Evolutionary conservation across 208 protist genomes (phyloP).

Genomic region (Crithidia expoeki): DNA sequence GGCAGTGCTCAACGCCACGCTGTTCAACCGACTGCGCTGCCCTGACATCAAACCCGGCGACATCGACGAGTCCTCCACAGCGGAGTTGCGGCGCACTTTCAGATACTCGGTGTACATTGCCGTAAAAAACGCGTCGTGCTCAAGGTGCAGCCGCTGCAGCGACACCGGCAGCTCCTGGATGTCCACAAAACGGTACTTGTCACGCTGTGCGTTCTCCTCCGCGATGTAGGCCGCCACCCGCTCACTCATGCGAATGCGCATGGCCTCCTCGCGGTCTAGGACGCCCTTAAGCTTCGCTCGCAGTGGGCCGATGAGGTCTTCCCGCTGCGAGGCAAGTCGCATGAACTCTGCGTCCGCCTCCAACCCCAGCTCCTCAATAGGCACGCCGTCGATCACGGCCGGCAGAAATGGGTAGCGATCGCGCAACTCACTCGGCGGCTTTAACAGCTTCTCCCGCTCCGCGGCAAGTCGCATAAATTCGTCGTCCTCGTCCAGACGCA

Average conservation of each 20-base stretch:
- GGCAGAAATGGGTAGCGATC: constrained; percentile 67
- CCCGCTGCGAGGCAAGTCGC: constrained; percentile 56
- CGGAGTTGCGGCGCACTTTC: constrained; percentile 27
- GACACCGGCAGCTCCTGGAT: constrained; percentile 37
- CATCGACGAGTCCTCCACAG: constrained; percentile 17
- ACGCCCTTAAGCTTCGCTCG: constrained; percentile 44
- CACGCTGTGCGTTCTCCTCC: constrained; percentile 43
- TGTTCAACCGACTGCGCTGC: constrained; percentile 24
- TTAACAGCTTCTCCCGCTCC: constrained; percentile 40
- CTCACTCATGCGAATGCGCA: constrained; percentile 43
- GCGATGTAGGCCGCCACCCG: constrained; percentile 38
- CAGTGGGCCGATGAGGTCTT: constrained; percentile 56
- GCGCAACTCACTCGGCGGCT: constrained; percentile 44
- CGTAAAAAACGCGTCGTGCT: constrained; percentile 34
- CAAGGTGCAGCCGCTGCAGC: constrained; percentile 45
- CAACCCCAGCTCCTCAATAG: constrained; percentile 51
- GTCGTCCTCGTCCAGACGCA: constrained; percentile 47
- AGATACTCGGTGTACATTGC: constrained; percentile 34
- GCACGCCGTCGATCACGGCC: constrained; percentile 45
- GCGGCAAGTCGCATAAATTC: constrained; percentile 43
- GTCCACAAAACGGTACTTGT: constrained; percentile 43
- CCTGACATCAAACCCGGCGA: neutral
- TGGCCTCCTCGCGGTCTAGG: constrained; percentile 53
- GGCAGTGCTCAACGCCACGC: constrained; percentile 12
- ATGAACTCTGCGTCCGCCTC: constrained; percentile 64